Evolutionary conservation across 2,329 filamentous ascomycete species (phyloP).

Genomic region (Mariannaea elegans): DNA sequence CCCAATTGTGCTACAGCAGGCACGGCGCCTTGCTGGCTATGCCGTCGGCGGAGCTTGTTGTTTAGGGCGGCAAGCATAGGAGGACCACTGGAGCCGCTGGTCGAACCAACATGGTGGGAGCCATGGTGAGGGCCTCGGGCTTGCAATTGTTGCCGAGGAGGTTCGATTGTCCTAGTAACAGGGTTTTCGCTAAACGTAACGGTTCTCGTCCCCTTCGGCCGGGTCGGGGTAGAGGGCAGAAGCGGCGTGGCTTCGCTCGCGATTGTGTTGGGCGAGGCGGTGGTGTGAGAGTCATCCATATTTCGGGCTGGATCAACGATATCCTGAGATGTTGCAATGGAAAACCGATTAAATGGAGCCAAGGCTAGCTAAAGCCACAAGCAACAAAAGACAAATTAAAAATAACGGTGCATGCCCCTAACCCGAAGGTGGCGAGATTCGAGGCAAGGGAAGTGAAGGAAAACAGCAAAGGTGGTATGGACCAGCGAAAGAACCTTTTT

Average conservation of each 20-base stretch:
- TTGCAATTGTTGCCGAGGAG: constrained; percentile 45
- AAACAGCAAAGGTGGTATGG: constrained; percentile 18
- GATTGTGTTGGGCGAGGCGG: constrained; percentile 24
- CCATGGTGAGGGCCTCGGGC: constrained; percentile 44
- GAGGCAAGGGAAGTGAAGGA: neutral
- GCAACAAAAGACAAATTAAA: constrained; percentile 4
- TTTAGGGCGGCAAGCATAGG: constrained; percentile 82
- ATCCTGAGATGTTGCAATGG: constrained; percentile 9
- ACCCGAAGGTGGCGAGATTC: neutral
- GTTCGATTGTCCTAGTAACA: constrained; percentile 68
- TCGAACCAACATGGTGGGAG: constrained; percentile 26
- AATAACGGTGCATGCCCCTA: constrained; percentile 15
- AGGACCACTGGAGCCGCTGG: constrained; percentile 50
- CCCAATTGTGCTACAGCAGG: constrained; percentile 48
- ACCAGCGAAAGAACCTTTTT: constrained; percentile 22
- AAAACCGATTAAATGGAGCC: constrained; percentile 8
- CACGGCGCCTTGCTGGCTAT: constrained; percentile 73
- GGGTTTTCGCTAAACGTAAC: constrained; percentile 82
- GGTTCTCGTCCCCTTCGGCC: constrained; percentile 63
- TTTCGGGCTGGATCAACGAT: constrained; percentile 17
- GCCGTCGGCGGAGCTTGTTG: constrained; percentile 84
- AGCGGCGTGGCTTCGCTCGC: constrained; percentile 48
- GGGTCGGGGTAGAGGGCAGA: constrained; percentile 44
- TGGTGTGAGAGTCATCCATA: constrained; percentile 36
- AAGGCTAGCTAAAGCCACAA: constrained; percentile 11